Conservation (phyloP, 1,284 basidiomycete species). For the Phaffia rhodozyma region DNA sequence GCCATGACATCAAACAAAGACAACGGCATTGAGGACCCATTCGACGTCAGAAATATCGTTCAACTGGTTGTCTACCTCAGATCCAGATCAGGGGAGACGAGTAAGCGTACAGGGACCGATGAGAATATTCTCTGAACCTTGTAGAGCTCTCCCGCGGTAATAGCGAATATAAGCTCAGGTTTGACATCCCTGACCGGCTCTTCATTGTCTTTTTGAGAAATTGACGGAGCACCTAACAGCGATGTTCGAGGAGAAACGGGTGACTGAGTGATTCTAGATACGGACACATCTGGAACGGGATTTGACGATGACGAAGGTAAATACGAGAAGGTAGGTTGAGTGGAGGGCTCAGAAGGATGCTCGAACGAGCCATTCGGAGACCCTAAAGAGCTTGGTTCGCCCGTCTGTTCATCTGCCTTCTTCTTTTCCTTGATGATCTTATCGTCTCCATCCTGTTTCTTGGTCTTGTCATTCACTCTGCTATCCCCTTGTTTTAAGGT, state of each 20-base stretch:
- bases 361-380: background rate
- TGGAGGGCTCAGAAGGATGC: background rate
- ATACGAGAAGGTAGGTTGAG: background rate
- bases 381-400: background rate
- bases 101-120: background rate
- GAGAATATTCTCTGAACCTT: slow-evolving; percentile 6
- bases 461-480: background rate
- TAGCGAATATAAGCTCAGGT: slow-evolving; percentile 1
- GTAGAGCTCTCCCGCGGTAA: slow-evolving; percentile 7
- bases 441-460: too few relatives aligned
- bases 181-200: too few relatives aligned
- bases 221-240: background rate
- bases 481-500: background rate
- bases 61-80: too few relatives aligned
- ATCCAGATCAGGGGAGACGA: too few relatives aligned
- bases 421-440: too few relatives aligned
- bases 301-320: background rate
- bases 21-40: too few relatives aligned
- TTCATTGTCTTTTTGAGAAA: background rate
- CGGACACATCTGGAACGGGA: background rate
- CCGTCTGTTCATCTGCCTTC: too few relatives aligned
- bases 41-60: too few relatives aligned
- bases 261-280: background rate
- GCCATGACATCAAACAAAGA: too few relatives aligned
- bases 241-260: background rate